Conservation (phyloP, 2,329 filamentous ascomycete genomes). For the Venturia pyrina region DNA sequence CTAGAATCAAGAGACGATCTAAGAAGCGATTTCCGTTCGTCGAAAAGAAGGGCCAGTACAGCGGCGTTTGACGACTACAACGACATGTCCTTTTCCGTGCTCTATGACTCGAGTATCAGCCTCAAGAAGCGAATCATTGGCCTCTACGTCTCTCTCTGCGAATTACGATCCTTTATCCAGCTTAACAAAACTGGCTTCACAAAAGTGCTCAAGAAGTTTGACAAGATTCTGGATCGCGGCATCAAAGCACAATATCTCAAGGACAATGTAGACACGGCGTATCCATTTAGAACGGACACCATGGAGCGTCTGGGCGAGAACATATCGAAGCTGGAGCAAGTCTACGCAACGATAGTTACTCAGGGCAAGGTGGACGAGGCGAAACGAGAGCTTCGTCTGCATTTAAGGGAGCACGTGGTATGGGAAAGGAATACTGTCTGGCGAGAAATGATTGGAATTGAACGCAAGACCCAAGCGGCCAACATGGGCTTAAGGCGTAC, state of each 20-base stretch:
- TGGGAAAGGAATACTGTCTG: conserved; percentile 99
- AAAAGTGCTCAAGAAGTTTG: conserved; percentile 96
- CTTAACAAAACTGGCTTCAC: conserved; percentile 94
- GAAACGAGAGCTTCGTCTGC: conserved; percentile 75
- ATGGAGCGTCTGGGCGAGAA: conserved; percentile 60
- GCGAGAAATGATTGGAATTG: conserved; percentile 97
- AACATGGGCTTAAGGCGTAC: conserved; percentile 72
- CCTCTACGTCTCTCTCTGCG: conserved; percentile 85
- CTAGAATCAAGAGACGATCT: conserved; percentile 38
- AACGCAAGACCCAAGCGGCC: conserved; percentile 87
- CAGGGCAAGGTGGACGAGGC: conserved; percentile 68
- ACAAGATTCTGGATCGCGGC: conserved; percentile 83
- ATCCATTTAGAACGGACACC: conserved; percentile 69
- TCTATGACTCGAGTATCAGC: conserved; percentile 66
- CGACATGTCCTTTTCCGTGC: conserved; percentile 60
- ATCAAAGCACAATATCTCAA: conserved; percentile 70
- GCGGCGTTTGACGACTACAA: conserved; percentile 67
- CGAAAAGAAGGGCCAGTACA: conserved; percentile 51
- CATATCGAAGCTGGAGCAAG: conserved; percentile 63
- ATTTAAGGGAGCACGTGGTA: conserved; percentile 91
- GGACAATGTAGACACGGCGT: conserved; percentile 62
- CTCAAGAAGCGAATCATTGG: conserved; percentile 85
- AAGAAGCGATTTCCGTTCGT: conserved; percentile 48
- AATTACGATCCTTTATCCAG: conserved; percentile 91
- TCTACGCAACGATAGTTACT: conserved; percentile 75